Evolutionary conservation across 164 flowering plant genomes (phyloP).

Genomic region (Vitis cinerea): DNA sequence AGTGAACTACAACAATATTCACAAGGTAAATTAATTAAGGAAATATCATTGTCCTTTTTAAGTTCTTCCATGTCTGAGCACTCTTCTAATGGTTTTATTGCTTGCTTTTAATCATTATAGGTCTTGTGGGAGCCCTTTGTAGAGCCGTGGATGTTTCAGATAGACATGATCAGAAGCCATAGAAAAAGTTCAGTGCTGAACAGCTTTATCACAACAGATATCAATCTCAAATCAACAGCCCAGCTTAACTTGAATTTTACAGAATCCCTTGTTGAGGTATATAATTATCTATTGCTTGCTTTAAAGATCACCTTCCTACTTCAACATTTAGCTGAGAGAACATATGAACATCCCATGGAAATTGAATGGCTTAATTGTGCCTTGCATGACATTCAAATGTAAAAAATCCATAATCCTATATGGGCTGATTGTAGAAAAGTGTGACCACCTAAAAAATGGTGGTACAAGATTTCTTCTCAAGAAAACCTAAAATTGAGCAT

Average conservation of each 20-base stretch:
- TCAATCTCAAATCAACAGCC: slow-evolving; percentile 47
- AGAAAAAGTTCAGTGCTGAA: slow-evolving; percentile 44
- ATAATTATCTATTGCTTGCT: neutral
- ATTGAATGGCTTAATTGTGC: neutral
- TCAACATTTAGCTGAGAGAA: neutral
- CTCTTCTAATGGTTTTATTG: slow-evolving; percentile 14
- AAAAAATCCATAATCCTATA: neutral
- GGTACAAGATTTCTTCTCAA: too few relatives aligned
- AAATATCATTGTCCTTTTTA: neutral
- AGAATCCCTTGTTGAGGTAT: slow-evolving; percentile 85
- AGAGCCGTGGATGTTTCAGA: slow-evolving; percentile 83
- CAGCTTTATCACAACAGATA: slow-evolving; percentile 46
- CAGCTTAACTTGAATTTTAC: slow-evolving; percentile 80
- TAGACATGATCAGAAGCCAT: slow-evolving; percentile 38
- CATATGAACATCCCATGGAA: too few relatives aligned
- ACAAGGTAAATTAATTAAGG: slow-evolving; percentile 49
- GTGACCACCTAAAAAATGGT: neutral
- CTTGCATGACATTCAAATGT: neutral
- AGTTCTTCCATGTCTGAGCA: neutral
- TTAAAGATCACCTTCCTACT: slow-evolving; percentile 1
- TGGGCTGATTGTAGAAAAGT: neutral
- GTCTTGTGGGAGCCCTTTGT: slow-evolving; percentile 95
- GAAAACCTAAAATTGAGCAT: too few relatives aligned
- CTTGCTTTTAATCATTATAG: slow-evolving; percentile 29
- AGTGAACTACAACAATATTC: slow-evolving; percentile 83